Base-by-base conservation (phyloP, 257 asterid species). In the Fraxinus quadrangulata region DNA sequence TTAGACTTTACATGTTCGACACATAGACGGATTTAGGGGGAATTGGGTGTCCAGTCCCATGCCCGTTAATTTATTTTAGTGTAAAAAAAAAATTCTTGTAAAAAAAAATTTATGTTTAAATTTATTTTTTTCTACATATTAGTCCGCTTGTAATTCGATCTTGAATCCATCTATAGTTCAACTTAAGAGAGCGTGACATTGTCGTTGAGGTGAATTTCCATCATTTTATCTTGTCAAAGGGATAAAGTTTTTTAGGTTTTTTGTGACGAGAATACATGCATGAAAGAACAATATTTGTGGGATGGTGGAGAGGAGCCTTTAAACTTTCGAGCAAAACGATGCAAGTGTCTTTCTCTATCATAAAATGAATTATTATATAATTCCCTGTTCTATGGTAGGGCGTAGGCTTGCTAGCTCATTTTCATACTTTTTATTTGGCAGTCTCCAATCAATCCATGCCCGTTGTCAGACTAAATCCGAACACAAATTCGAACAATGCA, bases 241-340 rank as follows among this genome's bases (percentile, higher is more conserved):
- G 67, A 14, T 71, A 74, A 81, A 72, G 69, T 42, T 51, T 39
- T 47, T 36, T 45, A 17, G 39, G 14, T 80, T 75, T 63, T 47
- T 59, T 33, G 45, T 70, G 77, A 77, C 59, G 36, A 70, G 79
- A 71, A 83, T 83, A 51, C 82, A 78, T 77, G 86, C 80, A 81
- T 71, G 78, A 72, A 21, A 71, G 75, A 81, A 76, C n/a, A 59
- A 39, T 21, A 6, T 67, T 28, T 76, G 40, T 45, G 81, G 68
- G 83, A 84, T 77, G 83, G 88, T 81, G 91, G 90, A 84, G 69
- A 80, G 77, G 80, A 72, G 81, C 78, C 77, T 89, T 85, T 77
- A 79, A 75, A 79, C 90, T 86, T 86, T 86, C 84, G 89, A 78
- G 91, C 74, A 76, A 79, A 84, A 87, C 93, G 89, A 87, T 89